Evolutionary conservation across 2,329 filamentous ascomycete species (phyloP).

Genomic region (Fusarium anguioides): DNA sequence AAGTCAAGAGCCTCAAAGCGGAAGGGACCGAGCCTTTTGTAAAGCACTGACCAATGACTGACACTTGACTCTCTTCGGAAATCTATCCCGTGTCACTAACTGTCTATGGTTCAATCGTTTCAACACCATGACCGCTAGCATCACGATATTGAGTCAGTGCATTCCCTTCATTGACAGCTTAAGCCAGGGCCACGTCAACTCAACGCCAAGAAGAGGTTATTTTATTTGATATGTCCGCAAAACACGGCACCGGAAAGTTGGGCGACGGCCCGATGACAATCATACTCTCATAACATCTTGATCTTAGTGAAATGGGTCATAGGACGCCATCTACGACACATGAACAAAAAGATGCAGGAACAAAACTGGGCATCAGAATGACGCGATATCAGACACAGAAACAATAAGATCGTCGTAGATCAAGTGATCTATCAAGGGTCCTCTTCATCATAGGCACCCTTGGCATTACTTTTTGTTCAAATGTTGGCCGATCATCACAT

Average conservation of each 20-base stretch:
- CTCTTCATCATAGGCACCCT: background rate
- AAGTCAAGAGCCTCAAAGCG: constrained; percentile 9
- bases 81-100: background rate
- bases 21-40: constrained; percentile 19
- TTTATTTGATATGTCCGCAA: background rate
- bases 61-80: background rate
- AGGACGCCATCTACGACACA: background rate
- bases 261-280: background rate
- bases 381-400: background rate
- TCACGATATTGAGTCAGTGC: constrained; percentile 17
- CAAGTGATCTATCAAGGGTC: constrained; percentile 8
- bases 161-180: constrained; percentile 15
- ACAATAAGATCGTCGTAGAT: constrained; percentile 13
- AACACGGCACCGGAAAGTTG: background rate
- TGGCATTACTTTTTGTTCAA: background rate
- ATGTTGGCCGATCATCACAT: constrained; percentile 1
- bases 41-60: constrained; percentile 10
- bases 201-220: background rate
- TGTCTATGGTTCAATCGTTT: background rate
- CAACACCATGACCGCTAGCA: constrained; percentile 7
- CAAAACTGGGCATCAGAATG: background rate
- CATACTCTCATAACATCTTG: background rate
- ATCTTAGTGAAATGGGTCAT: background rate
- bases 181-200: constrained; percentile 6
- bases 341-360: background rate